Conservation (phyloP, 108 stramenopile genomes). For the Nitzschia palea region DNA sequence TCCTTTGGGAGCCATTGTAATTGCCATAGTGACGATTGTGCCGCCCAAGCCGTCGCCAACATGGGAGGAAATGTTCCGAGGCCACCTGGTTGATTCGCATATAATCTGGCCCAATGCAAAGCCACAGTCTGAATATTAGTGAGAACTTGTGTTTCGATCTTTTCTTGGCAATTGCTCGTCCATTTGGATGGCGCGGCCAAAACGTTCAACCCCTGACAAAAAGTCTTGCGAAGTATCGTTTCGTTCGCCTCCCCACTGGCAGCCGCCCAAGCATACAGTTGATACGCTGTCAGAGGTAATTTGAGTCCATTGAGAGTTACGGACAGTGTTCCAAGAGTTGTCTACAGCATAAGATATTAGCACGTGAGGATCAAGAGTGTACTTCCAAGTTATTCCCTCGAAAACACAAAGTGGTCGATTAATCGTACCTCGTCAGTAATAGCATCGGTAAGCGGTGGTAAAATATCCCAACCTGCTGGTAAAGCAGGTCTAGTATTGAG, state of each 20-base stretch:
- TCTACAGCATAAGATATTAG: conserved; percentile 4
- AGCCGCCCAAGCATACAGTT: conserved; percentile 48
- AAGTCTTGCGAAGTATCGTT: conserved; percentile 31
- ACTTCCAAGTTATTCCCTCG: neutral
- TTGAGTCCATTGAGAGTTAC: conserved; percentile 38
- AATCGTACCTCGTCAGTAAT: conserved; percentile 36
- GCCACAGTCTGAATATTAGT: conserved; percentile 43
- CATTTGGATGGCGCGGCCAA: conserved; percentile 39
- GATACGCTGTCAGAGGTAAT: conserved; percentile 39
- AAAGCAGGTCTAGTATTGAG: conserved; percentile 26
- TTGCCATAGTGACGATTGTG: conserved; percentile 53
- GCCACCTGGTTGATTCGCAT: conserved; percentile 6
- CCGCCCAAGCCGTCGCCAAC: conserved; percentile 44
- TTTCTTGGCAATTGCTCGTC: conserved; percentile 1
- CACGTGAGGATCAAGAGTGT: neutral
- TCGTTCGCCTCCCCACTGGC: conserved; percentile 11
- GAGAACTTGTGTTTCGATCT: conserved; percentile 27
- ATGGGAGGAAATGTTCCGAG: neutral
- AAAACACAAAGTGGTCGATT: neutral
- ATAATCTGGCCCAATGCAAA: conserved; percentile 35
- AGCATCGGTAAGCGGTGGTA: conserved; percentile 11
- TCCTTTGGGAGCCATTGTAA: conserved; percentile 33
- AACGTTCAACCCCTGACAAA: conserved; percentile 28
- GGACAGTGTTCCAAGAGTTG: conserved; percentile 46
- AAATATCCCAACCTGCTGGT: conserved; percentile 31